These are phyloP conservation scores for Talaromyces wortmannii DNA, from an alignment of 495 filamentous ascomycete species.

Conservation along the genomic window DNA sequence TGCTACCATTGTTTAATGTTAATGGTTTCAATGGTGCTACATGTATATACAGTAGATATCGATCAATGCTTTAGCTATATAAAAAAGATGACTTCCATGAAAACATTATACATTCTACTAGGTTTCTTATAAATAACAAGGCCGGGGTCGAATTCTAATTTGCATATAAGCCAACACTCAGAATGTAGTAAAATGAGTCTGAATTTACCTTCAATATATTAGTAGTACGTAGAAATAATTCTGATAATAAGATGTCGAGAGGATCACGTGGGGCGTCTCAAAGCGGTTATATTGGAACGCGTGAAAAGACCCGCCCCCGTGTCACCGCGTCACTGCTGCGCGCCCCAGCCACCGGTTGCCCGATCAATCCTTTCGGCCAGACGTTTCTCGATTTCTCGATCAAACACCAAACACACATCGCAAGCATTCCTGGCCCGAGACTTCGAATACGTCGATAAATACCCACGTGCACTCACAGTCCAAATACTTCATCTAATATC, in stretches of 20 bases:
- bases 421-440: slow-evolving; percentile 6
- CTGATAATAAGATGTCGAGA: no score
- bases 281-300: slow-evolving; percentile 15
- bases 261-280: not conserved
- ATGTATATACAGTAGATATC: not conserved
- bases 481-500: not conserved
- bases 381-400: slow-evolving; percentile 3
- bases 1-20: not conserved
- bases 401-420: not conserved
- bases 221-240: no score
- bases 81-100: no score
- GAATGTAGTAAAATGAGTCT: no score
- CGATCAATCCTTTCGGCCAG: slow-evolving; percentile 9
- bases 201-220: no score
- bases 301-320: slow-evolving; percentile 2
- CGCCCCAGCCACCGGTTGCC: slow-evolving; percentile 12
- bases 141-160: no score
- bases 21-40: not conserved
- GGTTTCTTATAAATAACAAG: no score
- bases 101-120: no score
- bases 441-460: slow-evolving; percentile 3
- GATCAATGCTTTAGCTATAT: no score
- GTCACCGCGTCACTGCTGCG: slow-evolving; percentile 13
- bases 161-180: no score
- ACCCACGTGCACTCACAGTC: slow-evolving; percentile 6